Percentiles rank a stretch among this genome's conserved stretches.
These are phyloP conservation scores for Fragaria iinumae DNA, from an alignment of 306 rosid species.

Conservation along the genomic window DNA sequence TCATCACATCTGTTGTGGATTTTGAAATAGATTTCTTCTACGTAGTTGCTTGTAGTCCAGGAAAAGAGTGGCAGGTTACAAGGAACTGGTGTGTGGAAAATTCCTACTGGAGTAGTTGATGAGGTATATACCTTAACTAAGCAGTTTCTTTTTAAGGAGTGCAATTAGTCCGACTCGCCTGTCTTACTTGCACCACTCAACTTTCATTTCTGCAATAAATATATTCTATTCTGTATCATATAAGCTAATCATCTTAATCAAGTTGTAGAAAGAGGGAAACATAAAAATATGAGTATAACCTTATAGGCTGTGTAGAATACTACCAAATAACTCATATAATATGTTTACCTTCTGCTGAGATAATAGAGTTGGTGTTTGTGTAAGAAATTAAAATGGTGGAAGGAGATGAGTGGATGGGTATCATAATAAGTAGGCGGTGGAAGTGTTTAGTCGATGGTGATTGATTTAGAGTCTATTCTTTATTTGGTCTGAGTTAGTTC, in stretches of 20 bases:
- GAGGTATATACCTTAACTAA: slow-evolving; percentile 44
- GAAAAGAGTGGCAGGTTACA: slow-evolving; percentile 65
- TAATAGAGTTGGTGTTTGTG: background rate
- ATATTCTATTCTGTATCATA: background rate
- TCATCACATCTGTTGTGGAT: slow-evolving; percentile 9
- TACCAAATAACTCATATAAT: background rate
- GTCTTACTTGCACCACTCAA: background rate
- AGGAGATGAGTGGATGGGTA: background rate
- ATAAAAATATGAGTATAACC: background rate
- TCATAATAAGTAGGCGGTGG: background rate
- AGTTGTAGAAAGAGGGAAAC: background rate
- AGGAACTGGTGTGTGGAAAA: slow-evolving; percentile 81
- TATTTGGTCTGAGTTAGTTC: background rate
- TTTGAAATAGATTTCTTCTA: slow-evolving; percentile 16
- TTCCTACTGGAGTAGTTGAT: slow-evolving; percentile 86
- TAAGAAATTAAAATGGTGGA: background rate
- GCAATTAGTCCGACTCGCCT: background rate
- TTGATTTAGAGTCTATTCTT: background rate
- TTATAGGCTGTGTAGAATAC: background rate
- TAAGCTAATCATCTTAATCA: background rate
- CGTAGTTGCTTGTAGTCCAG: slow-evolving; percentile 77
- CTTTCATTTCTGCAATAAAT: background rate
- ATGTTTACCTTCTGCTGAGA: background rate
- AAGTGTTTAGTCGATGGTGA: background rate
- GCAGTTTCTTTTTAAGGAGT: slow-evolving; percentile 7